phyloP scores from a whole-genome alignment of 768 basidiomycete species.

The Ramaria sp. region DNA sequence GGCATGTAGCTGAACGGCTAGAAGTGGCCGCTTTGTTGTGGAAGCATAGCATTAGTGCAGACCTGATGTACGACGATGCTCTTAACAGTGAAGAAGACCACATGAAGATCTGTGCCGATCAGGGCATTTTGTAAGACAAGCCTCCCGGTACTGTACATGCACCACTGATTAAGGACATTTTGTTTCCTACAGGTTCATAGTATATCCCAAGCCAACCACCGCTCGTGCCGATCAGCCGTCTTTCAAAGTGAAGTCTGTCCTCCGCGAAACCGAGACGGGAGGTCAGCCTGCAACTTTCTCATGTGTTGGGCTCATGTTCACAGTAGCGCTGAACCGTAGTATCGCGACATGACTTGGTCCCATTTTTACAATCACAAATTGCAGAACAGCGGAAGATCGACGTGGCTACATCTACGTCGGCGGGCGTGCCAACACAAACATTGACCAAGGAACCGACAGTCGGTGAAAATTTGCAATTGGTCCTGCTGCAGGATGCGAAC shows the following conservation, averaged over 20 bases:
- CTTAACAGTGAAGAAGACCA: constrained; percentile 56
- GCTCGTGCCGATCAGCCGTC: constrained; percentile 50
- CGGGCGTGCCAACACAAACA: constrained; percentile 29
- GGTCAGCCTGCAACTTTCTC: constrained; percentile 28
- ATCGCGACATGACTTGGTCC: constrained; percentile 57
- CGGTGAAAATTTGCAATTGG: constrained; percentile 43
- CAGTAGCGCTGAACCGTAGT: constrained; percentile 21
- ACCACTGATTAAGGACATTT: not conserved
- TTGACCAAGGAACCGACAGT: constrained; percentile 25
- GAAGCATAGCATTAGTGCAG: constrained; percentile 75
- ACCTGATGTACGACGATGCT: constrained; percentile 78
- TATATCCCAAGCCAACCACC: constrained; percentile 44
- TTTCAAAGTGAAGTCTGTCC: constrained; percentile 76
- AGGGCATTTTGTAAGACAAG: constrained; percentile 67
- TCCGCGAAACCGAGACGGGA: constrained; percentile 69
- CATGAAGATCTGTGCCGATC: constrained; percentile 58
- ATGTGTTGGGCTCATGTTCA: not conserved
- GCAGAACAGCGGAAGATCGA: constrained; percentile 73
- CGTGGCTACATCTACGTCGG: constrained; percentile 41
- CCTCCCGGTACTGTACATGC: not conserved
- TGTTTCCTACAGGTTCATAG: constrained; percentile 30
- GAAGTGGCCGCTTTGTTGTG: constrained; percentile 70
- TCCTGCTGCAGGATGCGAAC: constrained; percentile 58
- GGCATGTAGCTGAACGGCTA: constrained; percentile 65
- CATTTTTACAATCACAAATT: constrained; percentile 68